These are phyloP conservation scores for Phytophthora pistaciae DNA, from an alignment of 352 stramenopile species.

Conservation along the genomic window DNA sequence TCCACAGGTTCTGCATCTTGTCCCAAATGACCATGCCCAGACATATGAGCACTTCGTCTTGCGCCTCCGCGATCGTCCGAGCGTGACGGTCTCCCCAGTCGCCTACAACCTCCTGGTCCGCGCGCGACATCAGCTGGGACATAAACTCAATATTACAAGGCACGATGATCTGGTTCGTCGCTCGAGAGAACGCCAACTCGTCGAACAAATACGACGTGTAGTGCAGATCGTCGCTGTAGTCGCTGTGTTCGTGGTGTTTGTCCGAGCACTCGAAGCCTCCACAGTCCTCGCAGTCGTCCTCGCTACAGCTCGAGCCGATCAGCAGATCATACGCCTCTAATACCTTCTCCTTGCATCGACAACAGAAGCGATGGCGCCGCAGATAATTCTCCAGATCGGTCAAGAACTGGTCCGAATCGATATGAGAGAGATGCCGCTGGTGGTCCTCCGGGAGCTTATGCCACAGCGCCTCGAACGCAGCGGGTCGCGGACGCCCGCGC, in stretches of 20 bases:
- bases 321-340: slow-evolving; percentile 90
- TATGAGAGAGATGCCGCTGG: slow-evolving; percentile 83
- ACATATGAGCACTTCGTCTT: slow-evolving; percentile 90
- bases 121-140: slow-evolving; percentile 84
- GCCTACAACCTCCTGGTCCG: slow-evolving; percentile 84
- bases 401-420: slow-evolving; percentile 90
- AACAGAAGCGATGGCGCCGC: slow-evolving; percentile 88
- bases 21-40: slow-evolving; percentile 91
- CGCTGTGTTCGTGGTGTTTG: slow-evolving; percentile 75
- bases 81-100: slow-evolving; percentile 87
- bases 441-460: slow-evolving; percentile 81
- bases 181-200: slow-evolving; percentile 83
- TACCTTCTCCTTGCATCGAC: slow-evolving; percentile 90
- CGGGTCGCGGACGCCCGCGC: slow-evolving; percentile 72
- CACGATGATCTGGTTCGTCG: slow-evolving; percentile 85
- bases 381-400: slow-evolving; percentile 87
- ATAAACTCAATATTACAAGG: slow-evolving; percentile 89
- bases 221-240: slow-evolving; percentile 86
- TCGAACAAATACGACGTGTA: slow-evolving; percentile 91
- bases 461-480: slow-evolving; percentile 83
- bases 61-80: slow-evolving; percentile 84
- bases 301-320: slow-evolving; percentile 84
- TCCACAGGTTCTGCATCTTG: slow-evolving; percentile 88
- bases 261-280: slow-evolving; percentile 80
- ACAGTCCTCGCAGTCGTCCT: slow-evolving; percentile 89